Percentiles rank a stretch among this genome's conserved stretches.
phyloP scores from a whole-genome alignment of 2,329 filamentous ascomycete genomes.

The Shiraia bambusicola region DNA sequence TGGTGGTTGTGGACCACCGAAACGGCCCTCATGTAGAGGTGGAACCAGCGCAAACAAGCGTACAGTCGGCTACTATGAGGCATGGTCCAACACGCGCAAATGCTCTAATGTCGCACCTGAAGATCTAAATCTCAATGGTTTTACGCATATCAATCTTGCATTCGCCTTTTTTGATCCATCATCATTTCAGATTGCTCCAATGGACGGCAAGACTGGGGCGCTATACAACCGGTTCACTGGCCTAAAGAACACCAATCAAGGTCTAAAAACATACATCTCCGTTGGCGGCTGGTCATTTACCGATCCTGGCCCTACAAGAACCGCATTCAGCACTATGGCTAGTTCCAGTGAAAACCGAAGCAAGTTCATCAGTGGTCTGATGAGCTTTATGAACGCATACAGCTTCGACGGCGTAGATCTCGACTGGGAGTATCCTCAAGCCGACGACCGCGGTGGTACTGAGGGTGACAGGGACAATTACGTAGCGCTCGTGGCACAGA shows the following conservation, averaged over 20 bases:
- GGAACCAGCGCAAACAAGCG: too few species aligned
- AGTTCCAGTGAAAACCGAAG: slow-evolving; percentile 13
- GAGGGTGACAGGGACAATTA: slow-evolving; percentile 34
- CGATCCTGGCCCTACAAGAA: slow-evolving; percentile 35
- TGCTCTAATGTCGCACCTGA: slow-evolving; percentile 7
- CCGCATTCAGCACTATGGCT: slow-evolving; percentile 32
- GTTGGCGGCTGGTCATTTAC: slow-evolving; percentile 48
- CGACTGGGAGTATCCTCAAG: slow-evolving; percentile 45
- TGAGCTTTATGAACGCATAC: slow-evolving; percentile 45
- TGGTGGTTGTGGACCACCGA: too few species aligned
- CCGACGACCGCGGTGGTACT: slow-evolving; percentile 40
- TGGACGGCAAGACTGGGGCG: background rate
- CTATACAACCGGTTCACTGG: slow-evolving; percentile 1
- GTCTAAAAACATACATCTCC: slow-evolving; percentile 40
- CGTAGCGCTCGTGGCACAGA: slow-evolving; percentile 1
- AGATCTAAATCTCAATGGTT: slow-evolving; percentile 3
- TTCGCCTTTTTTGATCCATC: slow-evolving; percentile 11
- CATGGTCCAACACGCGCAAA: slow-evolving; percentile 2
- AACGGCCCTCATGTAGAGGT: too few species aligned
- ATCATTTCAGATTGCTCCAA: slow-evolving; percentile 6
- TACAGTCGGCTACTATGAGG: slow-evolving; percentile 14
- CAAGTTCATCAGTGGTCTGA: slow-evolving; percentile 40
- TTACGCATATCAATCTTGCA: slow-evolving; percentile 13
- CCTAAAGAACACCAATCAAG: slow-evolving; percentile 34
- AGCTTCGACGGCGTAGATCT: slow-evolving; percentile 50